Percentiles rank a stretch among this genome's conserved stretches.
Conservation (phyloP, 306 rosid genomes). For the Spatholobus suberectus region DNA sequence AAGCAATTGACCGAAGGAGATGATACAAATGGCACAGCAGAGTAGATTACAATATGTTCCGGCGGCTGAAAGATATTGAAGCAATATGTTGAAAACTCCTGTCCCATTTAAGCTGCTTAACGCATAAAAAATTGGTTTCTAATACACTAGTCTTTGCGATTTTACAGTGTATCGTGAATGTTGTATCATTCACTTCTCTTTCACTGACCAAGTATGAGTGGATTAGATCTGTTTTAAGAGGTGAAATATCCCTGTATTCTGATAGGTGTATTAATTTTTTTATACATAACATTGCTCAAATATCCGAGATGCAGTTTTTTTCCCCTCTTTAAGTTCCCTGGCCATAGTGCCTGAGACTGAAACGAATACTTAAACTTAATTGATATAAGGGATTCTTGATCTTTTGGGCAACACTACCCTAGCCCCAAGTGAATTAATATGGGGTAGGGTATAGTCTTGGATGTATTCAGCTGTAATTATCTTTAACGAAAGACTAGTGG, state of each 20-base stretch:
- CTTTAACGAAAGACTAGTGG: not conserved
- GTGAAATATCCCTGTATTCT: conserved; percentile 14
- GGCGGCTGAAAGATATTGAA: not conserved
- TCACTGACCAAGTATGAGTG: not conserved
- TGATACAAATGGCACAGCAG: conserved; percentile 48
- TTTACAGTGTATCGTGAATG: not conserved
- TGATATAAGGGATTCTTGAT: not conserved
- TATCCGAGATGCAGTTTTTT: not conserved
- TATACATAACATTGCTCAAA: not conserved
- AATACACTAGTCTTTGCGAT: not conserved
- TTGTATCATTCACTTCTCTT: conserved; percentile 6
- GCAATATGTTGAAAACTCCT: not conserved
- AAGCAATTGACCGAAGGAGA: conserved; percentile 72
- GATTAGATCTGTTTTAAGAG: not conserved
- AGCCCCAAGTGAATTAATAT: not conserved
- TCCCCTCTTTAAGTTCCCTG: not conserved
- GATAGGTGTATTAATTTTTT: not conserved
- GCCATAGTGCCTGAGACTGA: not conserved
- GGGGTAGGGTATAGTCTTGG: not conserved
- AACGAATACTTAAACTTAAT: not conserved
- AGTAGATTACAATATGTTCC: conserved; percentile 37
- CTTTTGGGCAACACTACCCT: not conserved
- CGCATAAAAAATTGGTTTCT: not conserved
- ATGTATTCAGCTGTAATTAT: not conserved
- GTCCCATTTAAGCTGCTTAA: conserved; percentile 2